phyloP scores from a whole-genome alignment of 768 basidiomycete genomes.

The Mycena galericulata region DNA sequence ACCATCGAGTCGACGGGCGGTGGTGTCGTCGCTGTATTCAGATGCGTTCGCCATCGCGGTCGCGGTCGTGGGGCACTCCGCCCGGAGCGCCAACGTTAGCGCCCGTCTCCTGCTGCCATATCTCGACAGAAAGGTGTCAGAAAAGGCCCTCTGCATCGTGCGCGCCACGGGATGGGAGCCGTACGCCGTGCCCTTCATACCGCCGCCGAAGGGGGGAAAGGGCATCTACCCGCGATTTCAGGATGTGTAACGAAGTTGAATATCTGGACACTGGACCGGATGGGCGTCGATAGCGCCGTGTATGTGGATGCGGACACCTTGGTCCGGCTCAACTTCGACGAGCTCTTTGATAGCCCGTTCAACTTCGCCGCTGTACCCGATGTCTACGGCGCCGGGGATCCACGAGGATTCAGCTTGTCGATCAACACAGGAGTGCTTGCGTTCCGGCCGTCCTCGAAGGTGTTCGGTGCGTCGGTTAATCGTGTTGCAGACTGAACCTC shows the following conservation, averaged over 20 bases:
- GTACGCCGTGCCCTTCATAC: constrained; percentile 42
- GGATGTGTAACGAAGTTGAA: constrained; percentile 52
- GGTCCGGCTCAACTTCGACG: constrained; percentile 46
- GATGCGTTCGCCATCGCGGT: constrained; percentile 45
- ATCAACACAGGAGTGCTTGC: constrained; percentile 54
- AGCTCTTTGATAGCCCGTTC: constrained; percentile 48
- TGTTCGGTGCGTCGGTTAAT: constrained; percentile 31
- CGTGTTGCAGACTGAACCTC: not conserved
- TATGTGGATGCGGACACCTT: constrained; percentile 52
- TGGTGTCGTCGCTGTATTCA: constrained; percentile 48
- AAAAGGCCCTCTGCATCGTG: constrained; percentile 45
- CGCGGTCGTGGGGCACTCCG: constrained; percentile 46
- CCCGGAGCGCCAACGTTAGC: constrained; percentile 39
- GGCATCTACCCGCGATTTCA: constrained; percentile 43
- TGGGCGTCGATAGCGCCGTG: constrained; percentile 41
- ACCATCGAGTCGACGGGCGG: constrained; percentile 22
- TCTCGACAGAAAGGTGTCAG: constrained; percentile 44
- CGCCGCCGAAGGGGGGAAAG: constrained; percentile 44
- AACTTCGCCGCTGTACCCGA: constrained; percentile 49
- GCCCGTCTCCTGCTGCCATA: constrained; percentile 48
- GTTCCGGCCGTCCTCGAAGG: constrained; percentile 44
- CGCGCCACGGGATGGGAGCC: constrained; percentile 45
- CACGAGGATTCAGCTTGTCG: constrained; percentile 38
- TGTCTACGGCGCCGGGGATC: constrained; percentile 38
- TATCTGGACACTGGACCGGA: constrained; percentile 46